These are phyloP conservation scores for Cercospora sesami DNA, from an alignment of 2,329 filamentous ascomycete species.

Conservation along the genomic window DNA sequence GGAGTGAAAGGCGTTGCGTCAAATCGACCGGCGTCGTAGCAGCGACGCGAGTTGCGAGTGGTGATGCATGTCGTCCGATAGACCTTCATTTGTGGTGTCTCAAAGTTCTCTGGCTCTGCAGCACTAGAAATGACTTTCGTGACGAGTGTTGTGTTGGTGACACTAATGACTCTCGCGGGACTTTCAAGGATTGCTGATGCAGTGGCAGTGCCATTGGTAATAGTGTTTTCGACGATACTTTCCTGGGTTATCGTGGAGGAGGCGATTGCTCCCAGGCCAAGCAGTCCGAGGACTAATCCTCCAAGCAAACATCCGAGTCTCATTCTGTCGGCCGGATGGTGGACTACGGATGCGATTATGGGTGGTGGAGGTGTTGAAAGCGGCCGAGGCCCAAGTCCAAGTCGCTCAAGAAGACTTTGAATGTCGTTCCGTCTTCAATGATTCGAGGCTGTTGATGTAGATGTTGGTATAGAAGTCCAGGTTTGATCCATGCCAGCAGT, in stretches of 20 bases:
- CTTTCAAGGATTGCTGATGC: neutral
- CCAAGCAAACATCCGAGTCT: neutral
- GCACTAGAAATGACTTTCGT: neutral
- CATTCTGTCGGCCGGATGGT: neutral
- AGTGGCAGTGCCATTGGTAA: neutral
- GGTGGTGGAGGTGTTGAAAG: too few species aligned
- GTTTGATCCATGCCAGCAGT: neutral
- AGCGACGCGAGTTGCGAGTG: neutral
- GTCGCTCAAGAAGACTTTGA: neutral
- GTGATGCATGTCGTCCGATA: neutral
- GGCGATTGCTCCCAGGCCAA: neutral
- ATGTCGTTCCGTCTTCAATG: neutral
- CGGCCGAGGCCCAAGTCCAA: neutral
- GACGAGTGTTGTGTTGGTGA: neutral
- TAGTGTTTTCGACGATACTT: neutral
- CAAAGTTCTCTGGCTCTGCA: neutral
- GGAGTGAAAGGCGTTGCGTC: neutral
- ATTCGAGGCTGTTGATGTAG: neutral
- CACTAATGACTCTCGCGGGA: neutral
- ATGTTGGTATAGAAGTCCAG: neutral
- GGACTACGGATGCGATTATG: too few species aligned
- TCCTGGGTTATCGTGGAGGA: too few species aligned
- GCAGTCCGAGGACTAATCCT: neutral
- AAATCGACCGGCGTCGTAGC: neutral
- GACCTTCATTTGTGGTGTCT: neutral